Percentiles rank a stretch among this genome's conserved stretches.
These are phyloP conservation scores for Pythium grandisporangium DNA, from an alignment of 352 stramenopile genomes.

Conservation along the genomic window DNA sequence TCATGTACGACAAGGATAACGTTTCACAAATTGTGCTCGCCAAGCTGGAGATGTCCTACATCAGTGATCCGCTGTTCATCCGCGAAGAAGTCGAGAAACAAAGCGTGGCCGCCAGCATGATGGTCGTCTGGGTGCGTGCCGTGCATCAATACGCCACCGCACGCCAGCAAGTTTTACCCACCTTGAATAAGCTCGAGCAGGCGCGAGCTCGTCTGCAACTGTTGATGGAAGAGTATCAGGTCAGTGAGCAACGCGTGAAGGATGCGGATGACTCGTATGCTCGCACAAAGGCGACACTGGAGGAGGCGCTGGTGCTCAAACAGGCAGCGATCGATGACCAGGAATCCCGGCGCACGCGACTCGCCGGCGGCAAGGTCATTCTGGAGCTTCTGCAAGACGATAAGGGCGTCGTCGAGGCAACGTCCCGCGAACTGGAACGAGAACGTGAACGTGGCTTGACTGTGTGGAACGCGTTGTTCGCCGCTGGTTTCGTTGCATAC, in stretches of 20 bases:
- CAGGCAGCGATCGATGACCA: constrained; percentile 24
- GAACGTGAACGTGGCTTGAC: constrained; percentile 16
- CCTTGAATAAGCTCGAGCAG: constrained; percentile 54
- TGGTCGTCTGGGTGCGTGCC: constrained; percentile 66
- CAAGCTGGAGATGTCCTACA: constrained; percentile 36
- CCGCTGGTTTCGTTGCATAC: constrained; percentile 31
- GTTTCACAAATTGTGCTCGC: constrained; percentile 24
- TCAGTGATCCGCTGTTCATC: constrained; percentile 43
- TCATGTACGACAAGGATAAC: constrained; percentile 69
- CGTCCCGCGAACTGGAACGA: constrained; percentile 5
- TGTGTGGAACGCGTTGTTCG: constrained; percentile 47
- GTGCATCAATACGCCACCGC: constrained; percentile 54
- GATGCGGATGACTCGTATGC: constrained; percentile 28
- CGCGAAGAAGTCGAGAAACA: constrained; percentile 66
- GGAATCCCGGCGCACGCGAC: constrained; percentile 11
- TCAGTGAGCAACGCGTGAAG: constrained; percentile 47
- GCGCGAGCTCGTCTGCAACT: constrained; percentile 34
- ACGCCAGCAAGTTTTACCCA: constrained; percentile 42
- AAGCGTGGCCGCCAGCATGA: constrained; percentile 64
- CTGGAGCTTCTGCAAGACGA: constrained; percentile 32
- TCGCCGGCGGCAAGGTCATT: constrained; percentile 20
- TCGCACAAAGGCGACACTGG: constrained; percentile 15
- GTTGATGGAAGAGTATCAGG: constrained; percentile 57
- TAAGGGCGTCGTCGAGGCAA: constrained; percentile 10
- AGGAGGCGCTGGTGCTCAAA: constrained; percentile 15